A percentile compares a stretch with the other conserved stretches of the same genome.
These are phyloP conservation scores for Russula earlei DNA, from an alignment of 768 basidiomycete species.

Conservation along the genomic window DNA sequence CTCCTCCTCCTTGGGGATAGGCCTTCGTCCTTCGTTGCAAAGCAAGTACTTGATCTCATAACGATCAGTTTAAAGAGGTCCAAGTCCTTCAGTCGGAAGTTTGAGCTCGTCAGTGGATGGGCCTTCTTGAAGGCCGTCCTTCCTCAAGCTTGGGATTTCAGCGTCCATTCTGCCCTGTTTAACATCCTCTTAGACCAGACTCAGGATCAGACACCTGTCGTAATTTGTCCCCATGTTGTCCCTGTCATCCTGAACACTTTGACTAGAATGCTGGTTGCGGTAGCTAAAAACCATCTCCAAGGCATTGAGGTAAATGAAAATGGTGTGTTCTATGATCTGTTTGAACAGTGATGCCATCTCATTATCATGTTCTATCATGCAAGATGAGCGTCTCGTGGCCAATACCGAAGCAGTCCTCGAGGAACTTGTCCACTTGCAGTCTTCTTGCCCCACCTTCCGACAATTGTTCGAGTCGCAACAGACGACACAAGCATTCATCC, in stretches of 20 bases:
- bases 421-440: slow-evolving; percentile 60
- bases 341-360: not conserved
- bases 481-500: slow-evolving; percentile 56
- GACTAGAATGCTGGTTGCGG: slow-evolving; percentile 38
- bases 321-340: slow-evolving; percentile 3
- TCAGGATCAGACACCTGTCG: slow-evolving; percentile 31
- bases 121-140: slow-evolving; percentile 58
- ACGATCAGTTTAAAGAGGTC: slow-evolving; percentile 45
- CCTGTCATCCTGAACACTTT: slow-evolving; percentile 65
- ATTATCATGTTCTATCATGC: not conserved
- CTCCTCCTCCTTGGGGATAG: slow-evolving; percentile 71
- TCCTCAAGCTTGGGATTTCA: slow-evolving; percentile 56
- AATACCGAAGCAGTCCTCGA: slow-evolving; percentile 51
- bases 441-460: slow-evolving; percentile 55
- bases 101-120: slow-evolving; percentile 84
- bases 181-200: slow-evolving; percentile 47
- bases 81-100: slow-evolving; percentile 63
- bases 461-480: slow-evolving; percentile 66
- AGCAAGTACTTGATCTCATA: slow-evolving; percentile 52
- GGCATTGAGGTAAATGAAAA: slow-evolving; percentile 21
- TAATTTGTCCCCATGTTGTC: slow-evolving; percentile 58
- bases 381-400: slow-evolving; percentile 13
- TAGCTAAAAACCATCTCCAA: slow-evolving; percentile 1
- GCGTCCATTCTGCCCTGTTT: slow-evolving; percentile 59
- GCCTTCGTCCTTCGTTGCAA: slow-evolving; percentile 51